Evolutionary conservation across 306 rosid genomes (phyloP).

Genomic region (Hylodesmum podocarpum): DNA sequence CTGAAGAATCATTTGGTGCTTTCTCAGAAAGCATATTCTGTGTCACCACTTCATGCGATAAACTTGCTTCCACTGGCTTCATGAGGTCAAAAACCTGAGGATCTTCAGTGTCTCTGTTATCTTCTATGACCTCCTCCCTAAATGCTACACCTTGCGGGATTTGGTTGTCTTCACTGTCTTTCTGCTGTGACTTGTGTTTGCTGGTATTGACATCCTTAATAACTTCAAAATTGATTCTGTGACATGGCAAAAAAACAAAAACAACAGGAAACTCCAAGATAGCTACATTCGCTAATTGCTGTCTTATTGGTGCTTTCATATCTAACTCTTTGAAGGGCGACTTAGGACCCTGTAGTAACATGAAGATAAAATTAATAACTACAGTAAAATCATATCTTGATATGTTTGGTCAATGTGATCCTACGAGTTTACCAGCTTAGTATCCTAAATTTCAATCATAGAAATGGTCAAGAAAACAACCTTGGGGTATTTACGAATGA

Average conservation of each 20-base stretch:
- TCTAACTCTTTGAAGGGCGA: conserved; percentile 75
- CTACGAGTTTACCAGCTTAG: not conserved
- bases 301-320: conserved; percentile 63
- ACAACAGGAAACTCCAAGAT: conserved; percentile 87
- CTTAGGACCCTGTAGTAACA: conserved; percentile 54
- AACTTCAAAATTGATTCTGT: conserved; percentile 59
- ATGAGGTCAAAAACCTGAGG: conserved; percentile 58
- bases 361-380: conserved; percentile 10
- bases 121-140: conserved; percentile 80
- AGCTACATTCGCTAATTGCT: conserved; percentile 57
- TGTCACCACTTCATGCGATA: conserved; percentile 20
- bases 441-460: not conserved
- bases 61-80: conserved; percentile 48
- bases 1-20: conserved; percentile 30
- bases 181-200: conserved; percentile 37
- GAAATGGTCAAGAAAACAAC: conserved; percentile 41
- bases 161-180: conserved; percentile 34
- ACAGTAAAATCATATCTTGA: not conserved
- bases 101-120: conserved; percentile 39
- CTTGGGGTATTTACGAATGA: conserved; percentile 68
- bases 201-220: conserved; percentile 40
- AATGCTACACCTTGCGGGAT: conserved; percentile 51
- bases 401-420: not conserved
- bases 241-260: conserved; percentile 69
- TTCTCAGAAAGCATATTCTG: conserved; percentile 32